Percentiles rank a stretch among this genome's conserved stretches.
These are phyloP conservation scores for Claviceps lovelessii DNA, from an alignment of 2,329 filamentous ascomycete species.

Conservation along the genomic window DNA sequence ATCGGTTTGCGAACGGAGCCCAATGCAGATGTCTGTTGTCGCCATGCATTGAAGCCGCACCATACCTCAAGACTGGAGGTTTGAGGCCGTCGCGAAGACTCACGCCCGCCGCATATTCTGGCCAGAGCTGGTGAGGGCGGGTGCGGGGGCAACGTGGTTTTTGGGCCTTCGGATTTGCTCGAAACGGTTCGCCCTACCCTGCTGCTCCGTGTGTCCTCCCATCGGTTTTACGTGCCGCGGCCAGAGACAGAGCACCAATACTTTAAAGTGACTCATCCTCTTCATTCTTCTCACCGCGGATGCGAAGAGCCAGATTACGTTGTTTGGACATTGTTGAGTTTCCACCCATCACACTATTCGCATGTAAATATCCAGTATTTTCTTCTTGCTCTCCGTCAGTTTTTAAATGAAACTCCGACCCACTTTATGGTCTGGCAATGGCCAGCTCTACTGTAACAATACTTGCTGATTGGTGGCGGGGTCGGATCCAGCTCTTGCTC, in stretches of 20 bases:
- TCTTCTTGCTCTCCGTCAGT: not conserved
- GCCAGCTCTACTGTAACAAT: constrained; percentile 2
- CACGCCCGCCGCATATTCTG: not conserved
- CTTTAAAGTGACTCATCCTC: constrained; percentile 7
- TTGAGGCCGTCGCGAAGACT: constrained; percentile 1
- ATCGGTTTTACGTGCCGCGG: not conserved
- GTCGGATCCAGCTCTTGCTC: not conserved
- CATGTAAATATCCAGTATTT: not conserved
- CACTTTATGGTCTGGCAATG: not conserved
- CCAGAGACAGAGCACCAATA: constrained; percentile 1
- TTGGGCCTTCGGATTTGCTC: not conserved
- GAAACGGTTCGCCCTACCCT: not conserved
- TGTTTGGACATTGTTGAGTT: not conserved
- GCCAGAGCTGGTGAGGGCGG: not conserved
- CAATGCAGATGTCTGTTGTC: not conserved
- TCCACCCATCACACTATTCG: not conserved
- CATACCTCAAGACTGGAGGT: not conserved
- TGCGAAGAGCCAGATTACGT: not conserved
- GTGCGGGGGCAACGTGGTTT: not conserved
- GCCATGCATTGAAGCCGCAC: not conserved
- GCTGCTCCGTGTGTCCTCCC: not conserved
- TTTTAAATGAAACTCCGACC: no score
- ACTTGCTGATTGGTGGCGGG: constrained; percentile 1
- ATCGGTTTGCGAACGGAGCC: no score
- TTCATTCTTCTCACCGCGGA: not conserved